phyloP scores from a whole-genome alignment of 129 eudicot genomes.

The Artemisia argyi region DNA sequence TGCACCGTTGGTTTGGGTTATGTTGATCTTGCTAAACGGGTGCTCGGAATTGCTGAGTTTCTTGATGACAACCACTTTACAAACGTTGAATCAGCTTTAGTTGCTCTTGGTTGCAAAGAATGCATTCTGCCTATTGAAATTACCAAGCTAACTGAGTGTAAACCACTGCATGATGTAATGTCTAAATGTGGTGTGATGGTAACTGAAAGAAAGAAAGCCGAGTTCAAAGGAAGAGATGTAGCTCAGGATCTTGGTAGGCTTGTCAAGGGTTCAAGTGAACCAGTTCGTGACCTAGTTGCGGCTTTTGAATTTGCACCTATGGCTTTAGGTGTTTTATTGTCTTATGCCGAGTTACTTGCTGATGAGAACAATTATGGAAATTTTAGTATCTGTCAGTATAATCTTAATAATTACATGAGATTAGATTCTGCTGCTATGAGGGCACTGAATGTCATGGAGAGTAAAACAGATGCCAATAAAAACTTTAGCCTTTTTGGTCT shows the following conservation, averaged over 20 bases:
- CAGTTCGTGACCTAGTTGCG: conserved; percentile 74
- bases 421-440: conserved; percentile 97
- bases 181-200: conserved; percentile 93
- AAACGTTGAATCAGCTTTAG: conserved; percentile 81
- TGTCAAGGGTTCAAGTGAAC: conserved; percentile 82
- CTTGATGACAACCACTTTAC: conserved; percentile 91
- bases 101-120: conserved; percentile 97
- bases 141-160: conserved; percentile 60
- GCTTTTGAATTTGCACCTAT: conserved; percentile 72
- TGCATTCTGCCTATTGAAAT: conserved; percentile 73
- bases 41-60: conserved; percentile 85
- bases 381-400: conserved; percentile 53
- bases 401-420: conserved; percentile 84
- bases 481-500: conserved; percentile 93
- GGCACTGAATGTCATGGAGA: conserved; percentile 97
- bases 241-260: conserved; percentile 89
- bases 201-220: conserved; percentile 82
- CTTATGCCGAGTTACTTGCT: conserved; percentile 82
- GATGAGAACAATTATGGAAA: conserved; percentile 85
- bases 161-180: conserved; percentile 68
- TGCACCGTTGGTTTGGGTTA: conserved; percentile 76
- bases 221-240: conserved; percentile 76
- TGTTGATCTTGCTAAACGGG: conserved; percentile 73
- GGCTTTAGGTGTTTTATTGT: conserved; percentile 70
- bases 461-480: conserved; percentile 92